A percentile compares a stretch with the other conserved stretches of the same genome.
phyloP scores from a whole-genome alignment of 768 basidiomycete species.

The Tubosaeta sp. region DNA sequence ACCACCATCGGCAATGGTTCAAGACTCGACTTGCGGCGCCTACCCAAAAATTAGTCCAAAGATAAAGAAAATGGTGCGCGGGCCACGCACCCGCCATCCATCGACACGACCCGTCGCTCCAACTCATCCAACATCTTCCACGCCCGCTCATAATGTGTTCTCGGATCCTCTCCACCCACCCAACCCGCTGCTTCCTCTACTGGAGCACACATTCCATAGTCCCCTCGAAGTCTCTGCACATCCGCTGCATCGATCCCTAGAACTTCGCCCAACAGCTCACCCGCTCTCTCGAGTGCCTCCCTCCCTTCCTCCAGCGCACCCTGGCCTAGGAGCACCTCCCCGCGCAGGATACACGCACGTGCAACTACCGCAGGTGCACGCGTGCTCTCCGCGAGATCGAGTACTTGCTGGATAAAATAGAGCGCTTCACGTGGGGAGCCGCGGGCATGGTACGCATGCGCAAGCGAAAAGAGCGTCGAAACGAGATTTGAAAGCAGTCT shows the following conservation, averaged over 20 bases:
- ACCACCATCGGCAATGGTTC: conserved; percentile 24
- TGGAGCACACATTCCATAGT: conserved; percentile 34
- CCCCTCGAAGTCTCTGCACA: conserved; percentile 51
- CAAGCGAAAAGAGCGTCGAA: conserved; percentile 58
- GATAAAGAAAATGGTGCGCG: neutral
- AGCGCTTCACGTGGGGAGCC: conserved; percentile 85
- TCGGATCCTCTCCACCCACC: conserved; percentile 36
- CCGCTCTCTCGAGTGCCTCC: conserved; percentile 49
- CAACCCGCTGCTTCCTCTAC: conserved; percentile 11
- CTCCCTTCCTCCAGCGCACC: conserved; percentile 56
- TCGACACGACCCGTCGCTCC: conserved; percentile 47
- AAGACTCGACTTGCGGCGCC: conserved; percentile 44
- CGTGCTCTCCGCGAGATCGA: conserved; percentile 65
- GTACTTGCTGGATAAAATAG: conserved; percentile 76
- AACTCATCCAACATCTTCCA: conserved; percentile 58
- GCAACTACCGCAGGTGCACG: conserved; percentile 62
- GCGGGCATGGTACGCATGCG: conserved; percentile 59
- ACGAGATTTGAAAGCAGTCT: conserved; percentile 70
- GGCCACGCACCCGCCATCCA: conserved; percentile 48
- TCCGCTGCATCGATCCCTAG: conserved; percentile 57
- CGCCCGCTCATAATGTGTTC: conserved; percentile 51
- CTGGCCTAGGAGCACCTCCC: conserved; percentile 66
- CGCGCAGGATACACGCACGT: conserved; percentile 61
- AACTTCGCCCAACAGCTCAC: conserved; percentile 41
- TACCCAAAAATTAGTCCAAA: conserved; percentile 13